Percentiles rank a stretch among this genome's conserved stretches.
Conservation (phyloP, 2,329 filamentous ascomycete genomes). For the Colletotrichum spaethianum region DNA sequence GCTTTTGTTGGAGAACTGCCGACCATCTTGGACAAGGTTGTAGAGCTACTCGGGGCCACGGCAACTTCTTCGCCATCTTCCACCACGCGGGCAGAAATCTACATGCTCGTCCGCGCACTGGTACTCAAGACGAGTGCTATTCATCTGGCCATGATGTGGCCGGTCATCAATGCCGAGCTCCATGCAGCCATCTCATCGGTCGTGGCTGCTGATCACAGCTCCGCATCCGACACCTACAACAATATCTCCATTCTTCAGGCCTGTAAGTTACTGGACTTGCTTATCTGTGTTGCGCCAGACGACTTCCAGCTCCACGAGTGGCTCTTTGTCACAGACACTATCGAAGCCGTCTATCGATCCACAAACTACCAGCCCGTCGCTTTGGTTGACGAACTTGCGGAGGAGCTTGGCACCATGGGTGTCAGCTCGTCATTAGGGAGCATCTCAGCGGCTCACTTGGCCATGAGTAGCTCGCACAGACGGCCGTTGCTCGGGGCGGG, state of each 20-base stretch:
- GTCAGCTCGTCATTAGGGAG: conserved; percentile 51
- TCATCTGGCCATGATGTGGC: conserved; percentile 90
- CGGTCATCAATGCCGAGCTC: conserved; percentile 88
- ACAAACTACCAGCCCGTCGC: conserved; percentile 78
- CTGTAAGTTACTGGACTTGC: conserved; percentile 90
- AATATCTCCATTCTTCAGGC: conserved; percentile 86
- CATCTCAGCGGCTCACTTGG: conserved; percentile 55
- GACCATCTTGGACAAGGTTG: conserved; percentile 83
- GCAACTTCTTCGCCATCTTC: conserved; percentile 93
- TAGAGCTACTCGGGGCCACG: conserved; percentile 88
- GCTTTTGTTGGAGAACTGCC: conserved; percentile 84
- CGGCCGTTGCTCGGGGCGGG: conserved; percentile 66
- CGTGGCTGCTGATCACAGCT: conserved; percentile 74
- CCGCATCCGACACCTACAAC: conserved; percentile 79
- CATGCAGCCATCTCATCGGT: conserved; percentile 84
- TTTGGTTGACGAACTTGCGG: conserved; percentile 87
- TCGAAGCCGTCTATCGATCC: conserved; percentile 92
- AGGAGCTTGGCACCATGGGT: conserved; percentile 73
- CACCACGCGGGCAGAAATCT: conserved; percentile 88
- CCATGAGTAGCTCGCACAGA: conserved; percentile 54
- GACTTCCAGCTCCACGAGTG: conserved; percentile 99
- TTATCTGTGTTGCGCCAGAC: conserved; percentile 90
- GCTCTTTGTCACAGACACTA: conserved; percentile 97
- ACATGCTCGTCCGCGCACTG: conserved; percentile 87
- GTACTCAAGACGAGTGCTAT: conserved; percentile 83